Conservation (phyloP, 257 asterid genomes). For the Eucommia ulmoides region DNA sequence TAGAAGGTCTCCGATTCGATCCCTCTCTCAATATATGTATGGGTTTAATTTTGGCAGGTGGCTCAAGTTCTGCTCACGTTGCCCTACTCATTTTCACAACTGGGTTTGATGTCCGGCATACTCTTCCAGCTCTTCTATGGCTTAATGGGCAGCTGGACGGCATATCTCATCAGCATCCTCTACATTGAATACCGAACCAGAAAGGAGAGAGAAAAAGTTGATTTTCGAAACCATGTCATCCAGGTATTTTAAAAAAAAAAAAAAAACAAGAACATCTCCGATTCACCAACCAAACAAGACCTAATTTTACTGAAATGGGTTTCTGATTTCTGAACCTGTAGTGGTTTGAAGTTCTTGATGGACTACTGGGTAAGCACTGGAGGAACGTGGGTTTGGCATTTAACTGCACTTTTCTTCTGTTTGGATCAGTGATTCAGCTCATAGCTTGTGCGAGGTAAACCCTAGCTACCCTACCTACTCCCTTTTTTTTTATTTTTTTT, state of each 20-base stretch:
- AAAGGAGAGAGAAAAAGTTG: slow-evolving; percentile 76
- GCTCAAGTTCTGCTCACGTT: slow-evolving; percentile 80
- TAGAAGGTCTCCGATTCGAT: neutral
- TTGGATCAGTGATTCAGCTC: slow-evolving; percentile 96
- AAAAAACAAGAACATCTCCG: neutral
- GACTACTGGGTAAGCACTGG: slow-evolving; percentile 84
- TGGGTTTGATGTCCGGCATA: slow-evolving; percentile 80
- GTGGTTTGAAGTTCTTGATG: slow-evolving; percentile 99
- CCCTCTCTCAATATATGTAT: neutral
- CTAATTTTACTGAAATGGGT: neutral
- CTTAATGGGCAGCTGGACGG: slow-evolving; percentile 83
- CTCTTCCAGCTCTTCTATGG: slow-evolving; percentile 76
- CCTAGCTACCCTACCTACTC: neutral
- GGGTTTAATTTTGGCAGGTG: slow-evolving; percentile 30
- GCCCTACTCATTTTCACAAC: slow-evolving; percentile 87
- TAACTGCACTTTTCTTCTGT: slow-evolving; percentile 88
- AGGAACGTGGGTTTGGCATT: slow-evolving; percentile 95
- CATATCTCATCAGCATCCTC: slow-evolving; percentile 69
- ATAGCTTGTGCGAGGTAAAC: slow-evolving; percentile 92
- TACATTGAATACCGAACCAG: slow-evolving; percentile 78
- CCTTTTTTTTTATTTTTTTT: neutral
- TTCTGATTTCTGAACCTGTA: slow-evolving; percentile 5
- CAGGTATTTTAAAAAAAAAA: slow-evolving; percentile 70
- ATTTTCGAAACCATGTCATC: slow-evolving; percentile 81
- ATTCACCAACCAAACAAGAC: neutral